These are phyloP conservation scores for Rhodotorula sp. DNA, from an alignment of 1,284 basidiomycete species.

Conservation along the genomic window DNA sequence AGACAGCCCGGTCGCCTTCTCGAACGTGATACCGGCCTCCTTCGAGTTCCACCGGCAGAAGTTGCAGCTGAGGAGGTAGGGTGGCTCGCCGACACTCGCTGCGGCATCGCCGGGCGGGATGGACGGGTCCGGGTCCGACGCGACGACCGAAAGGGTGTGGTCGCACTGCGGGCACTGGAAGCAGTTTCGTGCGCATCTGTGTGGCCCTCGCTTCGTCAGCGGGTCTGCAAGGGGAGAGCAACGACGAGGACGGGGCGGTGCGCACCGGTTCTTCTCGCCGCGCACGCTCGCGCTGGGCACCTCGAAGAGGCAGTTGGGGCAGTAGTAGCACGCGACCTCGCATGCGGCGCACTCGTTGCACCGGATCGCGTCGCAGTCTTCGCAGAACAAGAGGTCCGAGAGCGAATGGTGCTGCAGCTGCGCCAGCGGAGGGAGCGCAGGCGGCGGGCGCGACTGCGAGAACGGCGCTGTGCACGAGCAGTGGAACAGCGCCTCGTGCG, in stretches of 20 bases:
- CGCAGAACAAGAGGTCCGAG: constrained; percentile 89
- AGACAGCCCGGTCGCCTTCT: constrained; percentile 89
- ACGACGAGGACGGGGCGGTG: no score
- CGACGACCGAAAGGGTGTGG: constrained; percentile 81
- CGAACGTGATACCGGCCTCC: constrained; percentile 85
- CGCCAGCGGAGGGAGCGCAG: constrained; percentile 25
- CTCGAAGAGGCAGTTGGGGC: constrained; percentile 98
- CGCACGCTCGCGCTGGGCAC: constrained; percentile 94
- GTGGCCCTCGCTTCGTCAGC: not conserved
- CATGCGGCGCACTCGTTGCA: constrained; percentile 88
- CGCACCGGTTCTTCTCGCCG: constrained; percentile 87
- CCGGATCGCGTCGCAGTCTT: constrained; percentile 92
- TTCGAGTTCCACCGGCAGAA: constrained; percentile 94
- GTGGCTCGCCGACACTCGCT: constrained; percentile 67
- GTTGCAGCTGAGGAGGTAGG: constrained; percentile 87
- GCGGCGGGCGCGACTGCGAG: constrained; percentile 26
- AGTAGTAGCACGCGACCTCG: constrained; percentile 95
- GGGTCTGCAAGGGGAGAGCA: not conserved
- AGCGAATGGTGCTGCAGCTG: constrained; percentile 68
- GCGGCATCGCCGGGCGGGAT: constrained; percentile 51
- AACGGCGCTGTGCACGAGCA: constrained; percentile 50
- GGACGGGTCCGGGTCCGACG: constrained; percentile 71
- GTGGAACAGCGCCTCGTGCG: constrained; percentile 48
- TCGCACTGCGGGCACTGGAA: constrained; percentile 92
- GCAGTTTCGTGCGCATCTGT: constrained; percentile 94